These are phyloP conservation scores for Curvularia lunata DNA, from an alignment of 2,329 filamentous ascomycete species.

Conservation along the genomic window DNA sequence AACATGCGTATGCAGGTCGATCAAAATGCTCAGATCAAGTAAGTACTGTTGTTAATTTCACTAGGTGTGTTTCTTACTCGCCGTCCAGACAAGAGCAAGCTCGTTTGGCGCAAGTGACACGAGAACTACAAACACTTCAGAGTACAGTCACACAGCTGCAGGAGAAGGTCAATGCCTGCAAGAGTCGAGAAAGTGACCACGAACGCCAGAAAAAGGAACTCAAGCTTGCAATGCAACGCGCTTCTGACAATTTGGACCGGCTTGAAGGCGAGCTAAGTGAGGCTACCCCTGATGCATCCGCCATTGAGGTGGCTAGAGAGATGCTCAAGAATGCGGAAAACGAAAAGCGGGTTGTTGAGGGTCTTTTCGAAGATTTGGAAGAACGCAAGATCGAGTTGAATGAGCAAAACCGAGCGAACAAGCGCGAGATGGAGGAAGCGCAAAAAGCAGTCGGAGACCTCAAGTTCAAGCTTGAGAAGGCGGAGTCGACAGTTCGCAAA, in stretches of 20 bases:
- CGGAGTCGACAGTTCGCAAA: constrained; percentile 37
- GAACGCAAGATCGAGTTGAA: constrained; percentile 54
- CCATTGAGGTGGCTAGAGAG: constrained; percentile 51
- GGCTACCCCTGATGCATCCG: constrained; percentile 66
- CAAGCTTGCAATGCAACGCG: constrained; percentile 62
- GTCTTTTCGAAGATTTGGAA: constrained; percentile 58
- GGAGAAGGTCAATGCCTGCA: constrained; percentile 56
- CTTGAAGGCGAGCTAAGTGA: constrained; percentile 70
- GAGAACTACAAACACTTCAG: constrained; percentile 37
- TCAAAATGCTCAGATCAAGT: constrained; percentile 69
- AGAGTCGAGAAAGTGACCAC: constrained; percentile 58
- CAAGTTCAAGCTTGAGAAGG: constrained; percentile 35
- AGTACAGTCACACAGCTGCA: constrained; percentile 41
- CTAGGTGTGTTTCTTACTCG: constrained; percentile 10
- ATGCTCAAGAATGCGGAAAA: constrained; percentile 64
- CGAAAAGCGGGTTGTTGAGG: constrained; percentile 46
- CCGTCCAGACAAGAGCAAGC: constrained; percentile 51
- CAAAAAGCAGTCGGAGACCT: constrained; percentile 33
- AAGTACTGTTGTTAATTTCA: constrained; percentile 3
- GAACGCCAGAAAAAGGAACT: constrained; percentile 57
- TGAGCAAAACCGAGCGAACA: constrained; percentile 38
- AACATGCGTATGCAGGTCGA: constrained; percentile 81
- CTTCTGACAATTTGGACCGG: constrained; percentile 67
- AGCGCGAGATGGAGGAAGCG: constrained; percentile 41
- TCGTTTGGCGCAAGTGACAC: constrained; percentile 58